phyloP scores from a whole-genome alignment of 768 basidiomycete species.

The Podaxis rugospora region DNA sequence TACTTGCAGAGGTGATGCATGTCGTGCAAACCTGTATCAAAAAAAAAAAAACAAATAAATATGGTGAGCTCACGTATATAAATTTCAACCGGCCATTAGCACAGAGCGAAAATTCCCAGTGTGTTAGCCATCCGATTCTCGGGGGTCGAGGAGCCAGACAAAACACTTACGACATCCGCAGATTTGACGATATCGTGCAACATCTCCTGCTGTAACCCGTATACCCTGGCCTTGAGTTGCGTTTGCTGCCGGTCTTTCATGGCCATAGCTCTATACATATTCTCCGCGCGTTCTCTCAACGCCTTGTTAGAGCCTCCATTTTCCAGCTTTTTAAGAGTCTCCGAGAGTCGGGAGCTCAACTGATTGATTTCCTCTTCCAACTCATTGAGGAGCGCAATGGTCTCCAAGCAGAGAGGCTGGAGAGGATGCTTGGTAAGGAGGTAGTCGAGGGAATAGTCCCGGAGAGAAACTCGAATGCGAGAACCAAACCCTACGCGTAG shows the following conservation, averaged over 20 bases:
- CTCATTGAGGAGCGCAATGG: constrained; percentile 25
- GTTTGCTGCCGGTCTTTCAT: constrained; percentile 22
- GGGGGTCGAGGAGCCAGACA: background rate
- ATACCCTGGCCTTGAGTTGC: constrained; percentile 38
- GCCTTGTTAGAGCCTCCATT: constrained; percentile 10
- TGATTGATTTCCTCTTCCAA: constrained; percentile 14
- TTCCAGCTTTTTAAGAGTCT: constrained; percentile 17
- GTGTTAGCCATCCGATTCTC: background rate
- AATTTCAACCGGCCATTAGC: background rate
- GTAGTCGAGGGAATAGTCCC: constrained; percentile 56
- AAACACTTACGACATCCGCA: constrained; percentile 66
- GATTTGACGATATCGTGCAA: constrained; percentile 54
- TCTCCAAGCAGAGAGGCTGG: constrained; percentile 35
- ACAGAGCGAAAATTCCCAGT: background rate
- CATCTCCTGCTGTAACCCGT: constrained; percentile 58
- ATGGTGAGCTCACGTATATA: background rate
- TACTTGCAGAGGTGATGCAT: constrained; percentile 72
- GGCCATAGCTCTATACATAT: constrained; percentile 28
- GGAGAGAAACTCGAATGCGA: constrained; percentile 52
- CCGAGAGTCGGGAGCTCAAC: constrained; percentile 15
- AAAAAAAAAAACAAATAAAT: constrained; percentile 1
- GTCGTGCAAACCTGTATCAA: constrained; percentile 76
- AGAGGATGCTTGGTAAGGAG: constrained; percentile 61
- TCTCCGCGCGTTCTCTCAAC: constrained; percentile 20
- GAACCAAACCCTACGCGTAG: constrained; percentile 70